Conservation (phyloP, 768 basidiomycete species). For the Pulveroboletus sp. region DNA sequence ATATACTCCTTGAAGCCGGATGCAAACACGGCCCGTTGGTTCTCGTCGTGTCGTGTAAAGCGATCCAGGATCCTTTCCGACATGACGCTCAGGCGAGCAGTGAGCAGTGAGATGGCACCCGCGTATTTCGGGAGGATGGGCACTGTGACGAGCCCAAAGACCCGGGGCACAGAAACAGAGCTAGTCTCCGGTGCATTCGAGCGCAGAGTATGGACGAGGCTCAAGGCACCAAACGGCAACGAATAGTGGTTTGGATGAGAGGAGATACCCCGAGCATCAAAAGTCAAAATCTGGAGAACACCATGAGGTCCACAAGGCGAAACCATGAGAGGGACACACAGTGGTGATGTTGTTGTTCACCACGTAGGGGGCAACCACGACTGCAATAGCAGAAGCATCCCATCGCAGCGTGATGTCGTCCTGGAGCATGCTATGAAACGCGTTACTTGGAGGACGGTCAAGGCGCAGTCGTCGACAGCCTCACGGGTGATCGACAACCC, state of each 20-base stretch:
- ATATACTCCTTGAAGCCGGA: constrained; percentile 54
- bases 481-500: constrained; percentile 69
- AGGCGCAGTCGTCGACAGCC: constrained; percentile 26
- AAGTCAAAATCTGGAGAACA: constrained; percentile 69
- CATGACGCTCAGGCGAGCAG: constrained; percentile 44
- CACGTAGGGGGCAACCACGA: constrained; percentile 56
- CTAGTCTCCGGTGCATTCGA: constrained; percentile 27
- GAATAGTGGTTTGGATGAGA: constrained; percentile 83
- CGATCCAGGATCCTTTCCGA: constrained; percentile 4
- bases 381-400: constrained; percentile 56
- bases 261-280: constrained; percentile 75
- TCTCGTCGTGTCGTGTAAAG: not conserved
- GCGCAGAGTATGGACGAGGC: constrained; percentile 35
- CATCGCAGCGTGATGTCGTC: constrained; percentile 70
- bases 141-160: constrained; percentile 60
- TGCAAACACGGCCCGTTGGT: constrained; percentile 39
- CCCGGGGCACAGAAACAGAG: constrained; percentile 30
- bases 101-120: constrained; percentile 46
- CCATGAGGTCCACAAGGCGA: not conserved
- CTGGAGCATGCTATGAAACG: constrained; percentile 51
- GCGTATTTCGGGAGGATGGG: constrained; percentile 58
- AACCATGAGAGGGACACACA: constrained; percentile 37
- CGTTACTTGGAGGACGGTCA: constrained; percentile 7
- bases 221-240: constrained; percentile 51
- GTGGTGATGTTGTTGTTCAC: constrained; percentile 54